Percentiles rank a stretch among this genome's conserved stretches.
Conservation (phyloP, 805 yeast species). For the Pichia nanzhaoensis region DNA sequence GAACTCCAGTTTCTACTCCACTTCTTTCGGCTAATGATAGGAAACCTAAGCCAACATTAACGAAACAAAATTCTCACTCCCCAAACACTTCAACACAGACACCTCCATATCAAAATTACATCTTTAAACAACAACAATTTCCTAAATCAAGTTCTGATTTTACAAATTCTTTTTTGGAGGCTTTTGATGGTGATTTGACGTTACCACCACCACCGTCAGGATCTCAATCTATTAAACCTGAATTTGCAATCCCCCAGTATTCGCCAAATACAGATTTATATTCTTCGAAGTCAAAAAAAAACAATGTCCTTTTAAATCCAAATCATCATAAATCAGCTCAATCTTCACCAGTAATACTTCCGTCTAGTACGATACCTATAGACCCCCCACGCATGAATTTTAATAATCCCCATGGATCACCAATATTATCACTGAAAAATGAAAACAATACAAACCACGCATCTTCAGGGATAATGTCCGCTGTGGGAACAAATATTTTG, state of each 20-base stretch:
- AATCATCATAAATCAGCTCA: slow-evolving; percentile 26
- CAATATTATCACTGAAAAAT: neutral
- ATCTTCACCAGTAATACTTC: slow-evolving; percentile 34
- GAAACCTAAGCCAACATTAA: neutral
- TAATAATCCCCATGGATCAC: neutral
- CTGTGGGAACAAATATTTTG: slow-evolving; percentile 11
- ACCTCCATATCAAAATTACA: slow-evolving; percentile 6
- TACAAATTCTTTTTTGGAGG: slow-evolving; percentile 15
- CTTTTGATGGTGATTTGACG: slow-evolving; percentile 18
- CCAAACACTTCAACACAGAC: slow-evolving; percentile 7
- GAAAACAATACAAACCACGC: neutral
- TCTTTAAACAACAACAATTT: slow-evolving; percentile 8
- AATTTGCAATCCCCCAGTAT: neutral
- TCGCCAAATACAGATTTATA: neutral
- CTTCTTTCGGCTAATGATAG: slow-evolving; percentile 28
- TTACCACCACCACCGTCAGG: slow-evolving; percentile 21
- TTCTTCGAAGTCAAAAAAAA: slow-evolving; percentile 19
- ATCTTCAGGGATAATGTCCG: neutral
- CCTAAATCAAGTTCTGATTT: neutral
- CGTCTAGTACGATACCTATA: slow-evolving; percentile 21
- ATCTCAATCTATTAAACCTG: neutral
- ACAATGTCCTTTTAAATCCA: slow-evolving; percentile 28
- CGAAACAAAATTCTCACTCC: slow-evolving; percentile 14
- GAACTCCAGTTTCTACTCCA: slow-evolving; percentile 36
- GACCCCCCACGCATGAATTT: slow-evolving; percentile 2